Evolutionary conservation across 768 basidiomycete species (phyloP).

Genomic region (Glaciozyma antarctica): DNA sequence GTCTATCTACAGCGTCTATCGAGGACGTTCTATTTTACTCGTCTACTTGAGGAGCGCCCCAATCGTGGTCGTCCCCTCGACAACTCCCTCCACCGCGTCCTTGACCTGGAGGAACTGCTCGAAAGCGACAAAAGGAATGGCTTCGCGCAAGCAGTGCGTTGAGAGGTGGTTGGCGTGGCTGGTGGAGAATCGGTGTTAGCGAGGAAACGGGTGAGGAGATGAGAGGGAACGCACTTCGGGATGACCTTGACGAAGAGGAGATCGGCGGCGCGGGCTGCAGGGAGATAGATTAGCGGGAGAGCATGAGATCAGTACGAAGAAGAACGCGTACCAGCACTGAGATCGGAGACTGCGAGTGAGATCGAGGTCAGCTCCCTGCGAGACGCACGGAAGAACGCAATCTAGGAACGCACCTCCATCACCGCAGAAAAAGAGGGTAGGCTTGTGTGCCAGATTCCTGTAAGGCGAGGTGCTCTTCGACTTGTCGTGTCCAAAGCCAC

Average conservation of each 20-base stretch:
- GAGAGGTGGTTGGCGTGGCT: conserved; percentile 61
- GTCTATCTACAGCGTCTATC: too few species aligned
- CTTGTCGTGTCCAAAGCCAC: conserved; percentile 87
- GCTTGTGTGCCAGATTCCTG: conserved; percentile 54
- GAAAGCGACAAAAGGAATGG: conserved; percentile 72
- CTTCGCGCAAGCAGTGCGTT: conserved; percentile 65
- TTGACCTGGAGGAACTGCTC: conserved; percentile 49
- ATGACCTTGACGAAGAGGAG: conserved; percentile 78
- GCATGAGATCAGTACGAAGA: too few species aligned
- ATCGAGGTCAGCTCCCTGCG: neutral
- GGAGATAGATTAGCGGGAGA: conserved; percentile 47
- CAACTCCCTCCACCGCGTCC: conserved; percentile 55
- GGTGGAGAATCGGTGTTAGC: conserved; percentile 27
- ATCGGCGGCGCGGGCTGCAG: conserved; percentile 85
- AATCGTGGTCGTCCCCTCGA: conserved; percentile 58
- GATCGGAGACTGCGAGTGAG: conserved; percentile 6
- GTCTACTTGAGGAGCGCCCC: conserved; percentile 29
- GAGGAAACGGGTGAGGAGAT: neutral
- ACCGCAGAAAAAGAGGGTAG: conserved; percentile 89
- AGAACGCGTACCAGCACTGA: conserved; percentile 1
- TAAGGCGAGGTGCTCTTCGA: conserved; percentile 89
- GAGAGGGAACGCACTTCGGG: conserved; percentile 17
- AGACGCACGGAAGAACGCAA: neutral
- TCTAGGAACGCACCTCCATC: conserved; percentile 69
- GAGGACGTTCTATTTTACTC: neutral